Evolutionary conservation across 2,329 filamentous ascomycete species (phyloP).

Genomic region (Colletotrichum sp.): DNA sequence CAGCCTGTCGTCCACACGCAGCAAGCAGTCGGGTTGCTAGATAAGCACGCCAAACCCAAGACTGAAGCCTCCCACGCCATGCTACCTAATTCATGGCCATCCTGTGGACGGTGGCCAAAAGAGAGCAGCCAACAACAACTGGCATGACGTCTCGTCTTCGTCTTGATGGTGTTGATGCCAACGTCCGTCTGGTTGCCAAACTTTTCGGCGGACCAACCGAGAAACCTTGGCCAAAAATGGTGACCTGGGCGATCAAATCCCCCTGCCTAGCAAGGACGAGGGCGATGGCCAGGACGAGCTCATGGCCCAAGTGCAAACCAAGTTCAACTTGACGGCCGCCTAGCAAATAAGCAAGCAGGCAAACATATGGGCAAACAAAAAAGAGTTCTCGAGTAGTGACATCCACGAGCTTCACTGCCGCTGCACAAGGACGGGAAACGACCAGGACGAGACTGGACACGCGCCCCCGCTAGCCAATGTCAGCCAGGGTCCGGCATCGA

Average conservation of each 20-base stretch:
- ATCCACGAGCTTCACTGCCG: background rate
- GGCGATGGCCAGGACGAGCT: background rate
- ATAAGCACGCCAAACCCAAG: background rate
- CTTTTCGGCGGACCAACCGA: conserved; percentile 9
- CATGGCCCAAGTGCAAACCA: conserved; percentile 5
- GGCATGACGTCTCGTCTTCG: background rate
- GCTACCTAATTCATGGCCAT: background rate
- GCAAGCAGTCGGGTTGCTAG: background rate
- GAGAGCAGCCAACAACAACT: background rate
- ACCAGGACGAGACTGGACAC: background rate
- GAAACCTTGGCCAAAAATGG: conserved; percentile 1
- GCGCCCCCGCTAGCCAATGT: background rate
- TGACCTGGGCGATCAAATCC: background rate
- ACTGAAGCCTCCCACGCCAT: background rate
- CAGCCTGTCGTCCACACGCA: background rate
- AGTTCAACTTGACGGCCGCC: background rate
- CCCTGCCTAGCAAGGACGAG: background rate
- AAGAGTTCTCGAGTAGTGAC: background rate
- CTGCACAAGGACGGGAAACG: background rate
- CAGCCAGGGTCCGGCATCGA: background rate
- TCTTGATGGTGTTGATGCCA: background rate
- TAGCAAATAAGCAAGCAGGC: background rate
- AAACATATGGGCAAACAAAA: background rate
- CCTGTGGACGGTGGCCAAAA: background rate
- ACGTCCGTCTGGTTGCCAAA: background rate